Evolutionary conservation across 345 rosid species (phyloP).

Genomic region (Ceriops tagal): DNA sequence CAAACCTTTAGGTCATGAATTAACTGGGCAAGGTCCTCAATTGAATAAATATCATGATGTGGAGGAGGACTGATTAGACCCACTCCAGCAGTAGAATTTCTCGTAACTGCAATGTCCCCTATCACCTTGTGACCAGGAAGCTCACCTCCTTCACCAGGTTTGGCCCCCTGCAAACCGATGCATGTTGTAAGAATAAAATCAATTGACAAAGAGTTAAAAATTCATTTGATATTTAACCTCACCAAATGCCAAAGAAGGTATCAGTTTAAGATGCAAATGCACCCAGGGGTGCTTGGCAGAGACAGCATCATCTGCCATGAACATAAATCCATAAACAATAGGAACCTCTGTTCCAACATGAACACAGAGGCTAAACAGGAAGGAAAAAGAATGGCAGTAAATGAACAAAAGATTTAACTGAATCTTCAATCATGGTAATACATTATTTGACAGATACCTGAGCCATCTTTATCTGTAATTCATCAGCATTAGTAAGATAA

Average conservation of each 20-base stretch:
- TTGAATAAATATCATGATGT: conserved; percentile 97
- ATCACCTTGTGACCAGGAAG: conserved; percentile 99
- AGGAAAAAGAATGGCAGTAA: conserved; percentile 18
- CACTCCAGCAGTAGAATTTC: conserved; percentile 97
- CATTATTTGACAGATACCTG: conserved; percentile 55
- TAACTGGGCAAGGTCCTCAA: conserved; percentile 97
- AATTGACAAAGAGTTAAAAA: conserved; percentile 14
- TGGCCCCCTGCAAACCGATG: conserved; percentile 72
- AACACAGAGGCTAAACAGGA: conserved; percentile 30
- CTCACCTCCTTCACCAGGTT: conserved; percentile 99
- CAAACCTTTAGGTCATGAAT: conserved; percentile 97
- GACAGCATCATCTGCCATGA: conserved; percentile 59
- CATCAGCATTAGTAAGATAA: conserved; percentile 97
- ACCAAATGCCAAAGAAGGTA: conserved; percentile 43
- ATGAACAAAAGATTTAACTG: not conserved
- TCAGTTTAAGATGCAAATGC: conserved; percentile 43
- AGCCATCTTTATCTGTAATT: conserved; percentile 97
- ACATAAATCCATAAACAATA: conserved; percentile 48
- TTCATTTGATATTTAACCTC: conserved; percentile 34
- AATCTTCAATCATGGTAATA: not conserved
- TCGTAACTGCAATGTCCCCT: conserved; percentile 90
- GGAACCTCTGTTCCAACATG: conserved; percentile 45
- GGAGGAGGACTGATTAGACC: conserved; percentile 99
- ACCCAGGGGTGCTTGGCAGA: conserved; percentile 42
- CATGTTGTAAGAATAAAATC: conserved; percentile 20